Evolutionary conservation across 179 eudicot species (phyloP), one percentile per base, ranked within the genome.

Genomic region (Silene coronaria): DNA sequence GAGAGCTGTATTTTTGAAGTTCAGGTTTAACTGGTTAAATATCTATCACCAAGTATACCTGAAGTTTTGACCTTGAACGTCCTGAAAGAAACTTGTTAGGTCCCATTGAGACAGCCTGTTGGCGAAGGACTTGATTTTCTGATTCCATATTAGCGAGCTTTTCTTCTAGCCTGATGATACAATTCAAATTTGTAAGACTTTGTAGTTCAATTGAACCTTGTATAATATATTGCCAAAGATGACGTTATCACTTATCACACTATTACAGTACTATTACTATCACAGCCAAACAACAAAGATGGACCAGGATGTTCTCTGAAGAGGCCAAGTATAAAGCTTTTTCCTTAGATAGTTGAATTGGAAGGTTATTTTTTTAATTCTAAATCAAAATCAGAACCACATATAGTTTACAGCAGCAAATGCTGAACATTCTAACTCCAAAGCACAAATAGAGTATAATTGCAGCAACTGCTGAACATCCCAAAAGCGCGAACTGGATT

Each of bases 111-210:
- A 86, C 82, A 73, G 89, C 91, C 77, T 94, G 98, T 78, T 94
- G 98, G 74, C 97, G 98, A 75, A 94, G 89, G 80, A 94, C 97
- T 87, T 94, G 89, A 75, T 89, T 94, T 83, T 94, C 98, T 48
- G 98, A 92, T 71, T 94, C 98, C 76, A 90, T 79, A 82, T 94
- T 90, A 61, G 82, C 69, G 14, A 90, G 81, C 78, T 92, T 92
- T 84, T 92, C 98, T 80, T 92, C 97, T 55, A 90, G 72, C 89
- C 98, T 94, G 84, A 46, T 74, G 55, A 58, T 46, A 12, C 71
- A 61, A 58, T 21, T 46, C 48, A 60, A n/a, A 7, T 67, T 30
- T 67, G 70, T 38, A 70, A 66, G 55, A 67, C 71, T 28, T 38
- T 61, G 48, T 8, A 17, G 30, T 42, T 24, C 27, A 55, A 26